Percentiles rank a stretch among this genome's conserved stretches.
phyloP scores from a whole-genome alignment of 129 eudicot genomes.

The Cynara cardunculus region DNA sequence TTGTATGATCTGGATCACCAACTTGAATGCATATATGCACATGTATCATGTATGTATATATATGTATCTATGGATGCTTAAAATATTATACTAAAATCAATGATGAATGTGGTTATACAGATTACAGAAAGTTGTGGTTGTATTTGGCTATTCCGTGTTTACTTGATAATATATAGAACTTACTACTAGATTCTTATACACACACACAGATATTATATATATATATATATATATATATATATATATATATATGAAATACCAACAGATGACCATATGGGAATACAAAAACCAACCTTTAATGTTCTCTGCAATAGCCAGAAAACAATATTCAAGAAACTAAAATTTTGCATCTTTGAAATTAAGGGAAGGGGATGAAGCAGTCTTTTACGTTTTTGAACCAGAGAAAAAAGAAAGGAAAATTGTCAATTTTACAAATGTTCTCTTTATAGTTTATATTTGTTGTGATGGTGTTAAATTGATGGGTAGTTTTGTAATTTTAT shows the following conservation, averaged over 20 bases:
- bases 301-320: neutral
- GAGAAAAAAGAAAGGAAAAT: too few species aligned
- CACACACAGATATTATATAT: too few species aligned
- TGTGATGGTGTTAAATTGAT: too few species aligned
- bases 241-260: neutral
- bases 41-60: neutral
- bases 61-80: neutral
- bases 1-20: conserved; percentile 26
- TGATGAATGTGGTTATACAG: conserved; percentile 22
- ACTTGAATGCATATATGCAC: conserved; percentile 30
- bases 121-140: conserved; percentile 19
- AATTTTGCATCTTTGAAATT: neutral
- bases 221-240: too few species aligned
- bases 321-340: neutral
- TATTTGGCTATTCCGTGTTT: conserved; percentile 6
- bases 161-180: neutral
- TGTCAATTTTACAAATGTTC: too few species aligned
- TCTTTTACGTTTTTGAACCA: too few species aligned
- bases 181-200: conserved; percentile 5
- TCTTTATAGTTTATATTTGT: too few species aligned
- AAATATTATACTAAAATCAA: conserved; percentile 23
- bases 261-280: neutral
- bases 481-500: too few species aligned
- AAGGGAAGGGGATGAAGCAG: too few species aligned
- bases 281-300: too few species aligned